Base-by-base conservation (phyloP, 2,329 filamentous ascomycete genomes). In the Colletotrichum sp. region DNA sequence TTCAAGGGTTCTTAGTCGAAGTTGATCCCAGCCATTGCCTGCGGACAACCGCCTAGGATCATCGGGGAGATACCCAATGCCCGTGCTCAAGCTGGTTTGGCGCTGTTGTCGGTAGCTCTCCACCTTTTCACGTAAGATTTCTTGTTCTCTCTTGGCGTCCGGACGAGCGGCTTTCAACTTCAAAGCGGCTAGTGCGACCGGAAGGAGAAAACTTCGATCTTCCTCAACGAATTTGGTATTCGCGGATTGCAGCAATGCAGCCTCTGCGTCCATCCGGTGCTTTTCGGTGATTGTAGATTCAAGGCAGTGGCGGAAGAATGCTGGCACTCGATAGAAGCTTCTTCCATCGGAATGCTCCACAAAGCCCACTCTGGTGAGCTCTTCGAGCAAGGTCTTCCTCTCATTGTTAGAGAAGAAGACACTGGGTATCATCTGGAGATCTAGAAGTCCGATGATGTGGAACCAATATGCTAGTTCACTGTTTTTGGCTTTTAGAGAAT, bases 141-240 rank as follows among this genome's bases (percentile, higher is more conserved):
- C 39, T 48, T 48, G 39, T 48, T 4, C 39, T 48, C 39, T 48
- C 9, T 48, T 48, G 3, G 39, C 39, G 1, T 48, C 39, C 0
- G 9, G 39, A 48, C 39, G 39, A 0, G 1, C 8, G 39, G 18
- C 39, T 0, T 48, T 48, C 4, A 48, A n/a, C 39, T 48, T 48
- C 1, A 48, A n/a, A 48, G 39, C 39, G 18, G 39, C 39, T 2
- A 48, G 0, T 0, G 39, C 39, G 1, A 48, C 39, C 0, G 18
- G 39, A 6, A 48, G 39, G 18, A 48, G 39, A 48, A 48, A 0
- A 12, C 18, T 48, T 48, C 39, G 39, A 0, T 48, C 18, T 0
- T 48, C 39, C 0, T 48, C 39, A n/a, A n/a, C 0, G 18, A 48
- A 48, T 0, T 48, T 48, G 1, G 39, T 12, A 12, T 48, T 48